Percentiles rank a stretch among this genome's conserved stretches.
Conservation (phyloP, 202 grass and related monocot species). For the Dendrocalamus latiflorus region DNA sequence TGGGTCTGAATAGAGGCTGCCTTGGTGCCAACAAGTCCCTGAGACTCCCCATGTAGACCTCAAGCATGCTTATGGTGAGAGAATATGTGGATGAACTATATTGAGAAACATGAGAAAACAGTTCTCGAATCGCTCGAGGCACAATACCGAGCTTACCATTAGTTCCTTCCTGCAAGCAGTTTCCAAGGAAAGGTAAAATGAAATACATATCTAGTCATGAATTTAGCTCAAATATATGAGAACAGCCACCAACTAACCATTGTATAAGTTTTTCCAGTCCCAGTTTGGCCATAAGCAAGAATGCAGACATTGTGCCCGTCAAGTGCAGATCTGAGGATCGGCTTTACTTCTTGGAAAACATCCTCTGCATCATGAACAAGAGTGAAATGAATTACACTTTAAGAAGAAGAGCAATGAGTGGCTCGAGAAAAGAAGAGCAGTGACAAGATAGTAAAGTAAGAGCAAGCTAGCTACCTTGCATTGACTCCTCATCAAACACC, state of each 20-base stretch:
- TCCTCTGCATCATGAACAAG: conserved; percentile 47
- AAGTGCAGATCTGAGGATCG: conserved; percentile 72
- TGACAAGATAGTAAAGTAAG: background rate
- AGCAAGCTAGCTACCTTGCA: conserved; percentile 55
- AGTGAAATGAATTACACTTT: background rate
- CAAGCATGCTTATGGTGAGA: conserved; percentile 87
- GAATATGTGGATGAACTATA: conserved; percentile 54
- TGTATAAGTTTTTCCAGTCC: conserved; percentile 84
- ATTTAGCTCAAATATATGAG: background rate
- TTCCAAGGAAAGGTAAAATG: background rate
- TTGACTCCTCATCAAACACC: conserved; percentile 62
- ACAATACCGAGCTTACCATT: conserved; percentile 55
- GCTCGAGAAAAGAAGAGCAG: background rate
- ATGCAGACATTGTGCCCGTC: conserved; percentile 82
- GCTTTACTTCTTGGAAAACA: conserved; percentile 69
- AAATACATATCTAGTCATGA: background rate
- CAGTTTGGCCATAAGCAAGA: conserved; percentile 72
- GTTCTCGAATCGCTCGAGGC: conserved; percentile 66
- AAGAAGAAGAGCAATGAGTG: background rate
- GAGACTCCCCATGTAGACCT: conserved; percentile 87
- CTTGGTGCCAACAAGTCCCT: conserved; percentile 78
- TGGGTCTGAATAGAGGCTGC: conserved; percentile 42
- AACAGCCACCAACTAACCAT: conserved; percentile 50
- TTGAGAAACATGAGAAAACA: conserved; percentile 63
- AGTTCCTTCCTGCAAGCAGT: conserved; percentile 73